Percentiles rank a stretch among this genome's conserved stretches.
These are phyloP conservation scores for Phytophthora colocasiae DNA, from an alignment of 352 stramenopile species.

Conservation along the genomic window DNA sequence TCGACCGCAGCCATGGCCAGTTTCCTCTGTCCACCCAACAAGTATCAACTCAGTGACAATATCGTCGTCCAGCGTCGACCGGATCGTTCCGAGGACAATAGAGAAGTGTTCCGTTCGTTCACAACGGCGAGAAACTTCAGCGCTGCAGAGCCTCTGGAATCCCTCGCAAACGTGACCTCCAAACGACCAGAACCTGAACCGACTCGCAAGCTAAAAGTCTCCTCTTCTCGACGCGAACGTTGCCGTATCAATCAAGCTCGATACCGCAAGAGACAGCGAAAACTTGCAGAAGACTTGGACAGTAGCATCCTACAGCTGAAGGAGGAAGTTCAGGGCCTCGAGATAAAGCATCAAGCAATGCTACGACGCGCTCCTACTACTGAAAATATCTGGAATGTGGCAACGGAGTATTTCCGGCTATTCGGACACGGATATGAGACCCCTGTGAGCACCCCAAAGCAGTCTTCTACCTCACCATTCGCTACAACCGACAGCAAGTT, in stretches of 20 bases:
- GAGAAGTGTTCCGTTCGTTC: too few species aligned
- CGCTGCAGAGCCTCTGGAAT: neutral
- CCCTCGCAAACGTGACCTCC: neutral
- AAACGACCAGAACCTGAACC: neutral
- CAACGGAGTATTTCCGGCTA: slow-evolving; percentile 14
- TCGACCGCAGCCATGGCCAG: neutral
- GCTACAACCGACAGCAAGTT: too few species aligned
- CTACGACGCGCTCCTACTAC: neutral
- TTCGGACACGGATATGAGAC: slow-evolving; percentile 13
- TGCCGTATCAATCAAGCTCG: slow-evolving; percentile 14
- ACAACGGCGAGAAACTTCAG: neutral
- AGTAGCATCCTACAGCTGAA: neutral
- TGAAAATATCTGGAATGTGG: slow-evolving; percentile 13
- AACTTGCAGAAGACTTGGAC: slow-evolving; percentile 1
- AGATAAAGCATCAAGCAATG: neutral
- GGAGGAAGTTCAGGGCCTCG: slow-evolving; percentile 4
- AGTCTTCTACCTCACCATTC: neutral
- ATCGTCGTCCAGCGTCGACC: neutral
- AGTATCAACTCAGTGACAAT: neutral
- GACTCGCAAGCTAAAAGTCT: slow-evolving; percentile 1
- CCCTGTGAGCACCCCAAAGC: neutral
- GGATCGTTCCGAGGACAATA: too few species aligned
- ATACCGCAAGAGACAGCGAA: slow-evolving; percentile 13
- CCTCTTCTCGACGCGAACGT: slow-evolving; percentile 11
- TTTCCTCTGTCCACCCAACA: neutral